Base-by-base conservation (phyloP, 179 eudicot genomes). In the Beta lomatogona region DNA sequence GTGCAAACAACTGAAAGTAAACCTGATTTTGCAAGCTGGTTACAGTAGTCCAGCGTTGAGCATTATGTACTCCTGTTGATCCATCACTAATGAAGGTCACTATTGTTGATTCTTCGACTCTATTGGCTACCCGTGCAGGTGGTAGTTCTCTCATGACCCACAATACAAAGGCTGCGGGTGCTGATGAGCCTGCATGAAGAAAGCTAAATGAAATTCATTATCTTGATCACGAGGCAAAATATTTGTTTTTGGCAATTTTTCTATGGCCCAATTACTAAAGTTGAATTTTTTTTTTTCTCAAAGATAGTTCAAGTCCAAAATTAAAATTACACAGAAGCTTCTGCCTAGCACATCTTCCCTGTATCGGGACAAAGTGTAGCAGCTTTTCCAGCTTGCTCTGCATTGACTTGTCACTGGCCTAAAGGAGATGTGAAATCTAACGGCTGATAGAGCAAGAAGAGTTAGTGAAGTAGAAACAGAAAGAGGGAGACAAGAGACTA, bases 71-170 rank as follows among this genome's bases (percentile, higher is more conserved):
- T 63, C 87, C 71, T 54, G 82, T 85, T 10, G 93, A 85, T 78
- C 85, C 80, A 71, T 91, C 95, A 70, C 82, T 91, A 55, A 95
- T 85, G 75, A 89, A 93, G 73, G 99, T 85, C 82, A 94, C 88
- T 16, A 91, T 90, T 83, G 85, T 85, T 52, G 95, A 88, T 83
- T 95, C 98, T 82, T 89, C 91, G 16, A 60, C 84, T 78, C 87
- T 82, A 65, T 59, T 77, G 57, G 82, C 83, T 15, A 68, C 83
- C 65, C 83, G 64, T 45, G 91, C 80, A 71, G 95, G 95, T 75
- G 99, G 98, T 69, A 95, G 79, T 83, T 92, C 98, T 85, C 94
- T 92, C 99, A 95, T 95, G 78, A 92, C 91, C 93, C 94, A 91
- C 71, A 95, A 84, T 54, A 95, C 86, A 84, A 93, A 89, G 2